A percentile compares a stretch with the other conserved stretches of the same genome.
These are phyloP conservation scores for Kodamaea arcana DNA, from an alignment of 1,139 yeast species.

Conservation along the genomic window DNA sequence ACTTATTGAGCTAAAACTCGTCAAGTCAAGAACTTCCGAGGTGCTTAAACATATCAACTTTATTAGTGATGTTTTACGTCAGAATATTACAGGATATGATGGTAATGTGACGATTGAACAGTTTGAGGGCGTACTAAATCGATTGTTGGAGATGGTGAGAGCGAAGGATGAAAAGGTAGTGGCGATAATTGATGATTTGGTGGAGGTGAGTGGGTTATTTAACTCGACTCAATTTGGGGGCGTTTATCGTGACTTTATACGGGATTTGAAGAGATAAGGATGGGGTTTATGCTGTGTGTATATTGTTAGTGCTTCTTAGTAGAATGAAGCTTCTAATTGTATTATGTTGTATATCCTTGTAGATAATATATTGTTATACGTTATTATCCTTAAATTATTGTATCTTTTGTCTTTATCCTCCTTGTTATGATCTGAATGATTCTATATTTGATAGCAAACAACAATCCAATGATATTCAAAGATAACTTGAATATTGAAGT, in stretches of 20 bases:
- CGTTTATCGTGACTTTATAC: conserved; percentile 44
- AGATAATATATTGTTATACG: too few relatives aligned
- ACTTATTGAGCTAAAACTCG: conserved; percentile 39
- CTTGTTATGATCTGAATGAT: too few relatives aligned
- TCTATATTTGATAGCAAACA: too few relatives aligned
- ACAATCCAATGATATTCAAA: too few relatives aligned
- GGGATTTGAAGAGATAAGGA: too few relatives aligned
- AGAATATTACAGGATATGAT: conserved; percentile 4
- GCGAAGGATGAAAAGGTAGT: conserved; percentile 24
- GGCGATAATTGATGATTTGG: conserved; percentile 39
- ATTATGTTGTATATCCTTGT: too few relatives aligned
- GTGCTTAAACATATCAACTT: conserved; percentile 44
- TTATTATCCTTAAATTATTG: too few relatives aligned
- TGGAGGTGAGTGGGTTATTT: conserved; percentile 49
- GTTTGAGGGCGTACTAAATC: conserved; percentile 14
- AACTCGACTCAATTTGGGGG: conserved; percentile 46
- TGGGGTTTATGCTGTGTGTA: too few relatives aligned
- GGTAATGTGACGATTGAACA: conserved; percentile 8
- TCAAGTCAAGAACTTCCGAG: conserved; percentile 40
- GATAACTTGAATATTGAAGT: too few relatives aligned
- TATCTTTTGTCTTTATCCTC: too few relatives aligned
- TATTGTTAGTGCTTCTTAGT: too few relatives aligned
- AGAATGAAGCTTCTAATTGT: too few relatives aligned
- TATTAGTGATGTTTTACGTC: conserved; percentile 4
- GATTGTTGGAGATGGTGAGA: conserved; percentile 34